phyloP scores from a whole-genome alignment of 495 filamentous ascomycete species.

The Talaromyces adpressus region DNA sequence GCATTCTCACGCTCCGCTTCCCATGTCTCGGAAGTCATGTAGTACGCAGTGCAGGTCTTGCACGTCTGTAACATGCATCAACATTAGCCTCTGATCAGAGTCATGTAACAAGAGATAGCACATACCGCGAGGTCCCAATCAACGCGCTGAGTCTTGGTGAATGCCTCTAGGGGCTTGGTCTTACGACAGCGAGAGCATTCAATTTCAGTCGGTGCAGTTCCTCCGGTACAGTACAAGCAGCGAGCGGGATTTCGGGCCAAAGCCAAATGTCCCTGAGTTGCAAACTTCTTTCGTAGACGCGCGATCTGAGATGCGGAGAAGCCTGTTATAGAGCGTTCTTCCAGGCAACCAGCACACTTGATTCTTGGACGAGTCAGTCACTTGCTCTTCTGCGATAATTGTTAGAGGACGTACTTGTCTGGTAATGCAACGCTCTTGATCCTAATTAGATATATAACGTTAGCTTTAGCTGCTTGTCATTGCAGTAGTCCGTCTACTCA shows the following conservation, averaged over 20 bases:
- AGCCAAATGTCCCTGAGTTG: slow-evolving; percentile 7
- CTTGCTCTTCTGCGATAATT: background rate
- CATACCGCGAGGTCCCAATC: slow-evolving; percentile 42
- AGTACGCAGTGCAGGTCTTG: background rate
- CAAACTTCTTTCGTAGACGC: slow-evolving; percentile 15
- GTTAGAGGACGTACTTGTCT: slow-evolving; percentile 18
- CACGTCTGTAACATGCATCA: slow-evolving; percentile 41
- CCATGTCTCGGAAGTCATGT: background rate
- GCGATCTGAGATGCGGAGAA: slow-evolving; percentile 43
- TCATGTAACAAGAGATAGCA: background rate
- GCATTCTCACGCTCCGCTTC: background rate
- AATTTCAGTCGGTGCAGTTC: slow-evolving; percentile 24
- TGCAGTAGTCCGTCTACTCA: background rate
- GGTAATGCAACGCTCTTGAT: slow-evolving; percentile 19
- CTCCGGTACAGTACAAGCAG: slow-evolving; percentile 9
- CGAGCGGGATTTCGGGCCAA: slow-evolving; percentile 10
- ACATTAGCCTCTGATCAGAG: slow-evolving; percentile 6
- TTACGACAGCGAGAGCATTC: slow-evolving; percentile 38
- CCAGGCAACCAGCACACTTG: slow-evolving; percentile 40
- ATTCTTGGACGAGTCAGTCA: slow-evolving; percentile 26
- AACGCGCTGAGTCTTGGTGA: slow-evolving; percentile 50
- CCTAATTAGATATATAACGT: slow-evolving; percentile 11
- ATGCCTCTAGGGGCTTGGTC: slow-evolving; percentile 40
- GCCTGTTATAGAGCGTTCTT: slow-evolving; percentile 22
- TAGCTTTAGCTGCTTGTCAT: background rate